Percentiles rank a stretch among this genome's conserved stretches.
These are phyloP conservation scores for Phytopythium aichiense DNA, from an alignment of 352 stramenopile species.

Conservation along the genomic window DNA sequence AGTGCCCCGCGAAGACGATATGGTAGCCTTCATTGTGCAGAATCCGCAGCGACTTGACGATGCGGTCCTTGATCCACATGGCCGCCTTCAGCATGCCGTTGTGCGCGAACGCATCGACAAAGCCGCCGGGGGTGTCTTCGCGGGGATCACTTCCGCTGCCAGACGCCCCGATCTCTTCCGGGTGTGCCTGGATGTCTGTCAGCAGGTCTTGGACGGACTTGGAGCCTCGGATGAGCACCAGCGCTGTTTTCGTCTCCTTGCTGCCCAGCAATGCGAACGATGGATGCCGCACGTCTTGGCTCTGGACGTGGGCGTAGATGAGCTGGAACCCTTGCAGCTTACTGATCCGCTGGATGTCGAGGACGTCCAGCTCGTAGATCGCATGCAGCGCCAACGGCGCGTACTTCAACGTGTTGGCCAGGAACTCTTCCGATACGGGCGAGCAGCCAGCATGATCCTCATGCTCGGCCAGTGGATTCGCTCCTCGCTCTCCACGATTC, in stretches of 20 bases:
- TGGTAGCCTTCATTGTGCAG: slow-evolving; percentile 76
- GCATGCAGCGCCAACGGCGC: slow-evolving; percentile 74
- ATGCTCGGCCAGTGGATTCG: slow-evolving; percentile 57
- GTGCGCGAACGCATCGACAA: slow-evolving; percentile 84
- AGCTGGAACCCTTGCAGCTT: slow-evolving; percentile 73
- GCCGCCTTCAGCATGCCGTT: slow-evolving; percentile 85
- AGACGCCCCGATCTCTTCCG: slow-evolving; percentile 62
- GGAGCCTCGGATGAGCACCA: slow-evolving; percentile 78
- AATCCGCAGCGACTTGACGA: slow-evolving; percentile 67
- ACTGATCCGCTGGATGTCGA: slow-evolving; percentile 84
- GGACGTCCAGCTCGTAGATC: slow-evolving; percentile 81
- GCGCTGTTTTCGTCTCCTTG: slow-evolving; percentile 72
- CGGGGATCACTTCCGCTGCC: slow-evolving; percentile 27
- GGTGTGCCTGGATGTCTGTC: slow-evolving; percentile 81
- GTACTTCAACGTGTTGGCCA: slow-evolving; percentile 69
- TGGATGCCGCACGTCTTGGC: slow-evolving; percentile 73
- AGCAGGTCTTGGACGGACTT: slow-evolving; percentile 85
- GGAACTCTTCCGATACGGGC: slow-evolving; percentile 61
- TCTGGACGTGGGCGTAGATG: slow-evolving; percentile 81
- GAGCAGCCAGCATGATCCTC: slow-evolving; percentile 51
- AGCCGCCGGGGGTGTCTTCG: slow-evolving; percentile 52
- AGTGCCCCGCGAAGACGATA: slow-evolving; percentile 80
- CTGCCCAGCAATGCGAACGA: slow-evolving; percentile 78
- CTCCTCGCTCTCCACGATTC: slow-evolving; percentile 78
- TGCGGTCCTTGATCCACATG: slow-evolving; percentile 86